Base-by-base conservation (phyloP, 768 basidiomycete genomes). In the Kwoniella europaea region DNA sequence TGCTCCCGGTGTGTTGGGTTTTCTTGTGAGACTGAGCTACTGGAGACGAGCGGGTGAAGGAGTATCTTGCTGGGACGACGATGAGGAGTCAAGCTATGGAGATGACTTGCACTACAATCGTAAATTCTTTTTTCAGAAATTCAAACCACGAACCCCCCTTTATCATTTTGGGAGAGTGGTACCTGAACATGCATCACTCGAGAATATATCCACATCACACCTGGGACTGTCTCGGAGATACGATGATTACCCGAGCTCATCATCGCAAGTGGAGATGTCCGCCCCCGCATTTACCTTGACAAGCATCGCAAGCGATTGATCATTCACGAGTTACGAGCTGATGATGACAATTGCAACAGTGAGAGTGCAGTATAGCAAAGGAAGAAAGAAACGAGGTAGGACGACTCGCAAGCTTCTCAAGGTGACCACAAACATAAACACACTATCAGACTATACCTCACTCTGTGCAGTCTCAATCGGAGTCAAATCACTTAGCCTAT, bases 151-250 rank as follows among this genome's bases (percentile, higher is more conserved):
- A 18, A 50, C 46, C 46, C 46, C 42, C n/a, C 59, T 12, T 61
- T 61, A 61, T 61, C 59, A 61, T 15, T 61, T 43, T 42, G 9
- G 46, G 13, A 18, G 35, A 20, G 10, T 15, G 15, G 59, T 61
- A 18, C 59, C 59, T 61, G 59, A 56, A 6, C 44, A 35, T 43
- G 13, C 16, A 58, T 18, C 16, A 56, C 2, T 35, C 24, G 29
- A 20, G 44, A 59, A 58, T 55, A 64, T 64, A n/a, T 64, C 65
- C 65, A 67, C 65, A 57, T 67, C 65, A 67, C 29, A 53, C 22
- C 15, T 41, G 7, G 15, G 4, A 35, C 29, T n/a, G 57, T 22
- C 24, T 58, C 29, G 46, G 46, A 50, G 46, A 50, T 58, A 22
- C 2, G n/a, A 5, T 22, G 59, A 61, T 43, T 24, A 18, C 41